Base-by-base conservation (phyloP, 345 rosid genomes). In the Rhizophora apiculata region DNA sequence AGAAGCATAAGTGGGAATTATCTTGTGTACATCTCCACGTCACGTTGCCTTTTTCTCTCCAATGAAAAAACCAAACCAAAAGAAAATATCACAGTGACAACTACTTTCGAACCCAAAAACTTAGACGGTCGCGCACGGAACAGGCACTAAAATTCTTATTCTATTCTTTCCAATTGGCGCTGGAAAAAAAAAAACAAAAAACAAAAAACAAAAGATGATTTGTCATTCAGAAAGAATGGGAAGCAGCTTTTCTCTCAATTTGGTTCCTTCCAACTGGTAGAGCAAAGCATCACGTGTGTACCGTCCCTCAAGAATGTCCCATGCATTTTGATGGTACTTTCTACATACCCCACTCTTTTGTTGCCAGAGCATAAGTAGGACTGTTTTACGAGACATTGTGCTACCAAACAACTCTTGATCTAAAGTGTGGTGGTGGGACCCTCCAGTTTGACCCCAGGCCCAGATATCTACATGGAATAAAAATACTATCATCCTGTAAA, bases 221-320 rank as follows among this genome's bases (percentile, higher is more conserved):
- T 24, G 31, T 24, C 19, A 24, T 3, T 11, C 60, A 9, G 52
- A 59, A 20, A 58, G 13, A 49, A 73, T 36, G 62, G 61, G 21
- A 26, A 66, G 66, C 71, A 24, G 52, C 72, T 62, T 65, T 60
- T 52, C 37, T 26, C 67, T 6, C 24, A 6, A 24, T 26, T 52
- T 34, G 27, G 76, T 73, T 52, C 67, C 27, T 22, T 22, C 62
- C 66, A 67, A 61, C 71, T 60, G 26, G 53, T 7, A 18, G n/a
- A 66, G n/a, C 19, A 13, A 43, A 60, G 64, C 58, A 43, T 60
- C 11, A 21, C 16, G 49, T 18, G 29, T 2, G 13, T 2, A 43
- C 49, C 18, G 3, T 24, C 68, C 54, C 65, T 60, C 8, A 5
- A 20, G n/a, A n/a, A 31, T 37, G 24, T 37, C 26, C 19, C 51